Base-by-base conservation (phyloP, 352 stramenopile species). In the Globisporangium viniferum region DNA sequence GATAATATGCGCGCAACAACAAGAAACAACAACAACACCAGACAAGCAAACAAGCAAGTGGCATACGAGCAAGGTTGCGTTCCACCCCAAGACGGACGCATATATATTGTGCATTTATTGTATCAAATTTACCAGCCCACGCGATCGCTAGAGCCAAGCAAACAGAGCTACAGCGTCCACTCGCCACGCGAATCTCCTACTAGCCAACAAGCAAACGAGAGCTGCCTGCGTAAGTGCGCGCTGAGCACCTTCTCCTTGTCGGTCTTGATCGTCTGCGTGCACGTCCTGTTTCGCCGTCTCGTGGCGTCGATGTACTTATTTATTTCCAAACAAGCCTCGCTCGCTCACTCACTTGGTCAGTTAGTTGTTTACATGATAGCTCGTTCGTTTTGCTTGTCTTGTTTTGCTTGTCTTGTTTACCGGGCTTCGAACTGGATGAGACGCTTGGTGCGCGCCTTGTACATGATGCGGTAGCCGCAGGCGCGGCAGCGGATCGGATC, bases 401-500 rank as follows among this genome's bases (percentile, higher is more conserved):
- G 39, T 20, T 0, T 24, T 61, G 31, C n/a, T 29, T 60, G 18
- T 7, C 51, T 35, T 70, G 67, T 74, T 83, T 92, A 97, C 70
- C 90, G 82, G 24, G 90, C 90, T 69, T 97, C 90, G 64, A 96
- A 97, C 84, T 97, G 90, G 73, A 96, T 96, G 62, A 97, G 78
- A 33, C 96, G 90, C 84, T 98, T 98, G 35, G 97, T 99, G 68
- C 97, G 89, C 24, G 91, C 95, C 84, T 99, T 99, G 90, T 99
- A 99, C 76, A 99, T 94, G 85, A 99, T 98, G 67, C 97, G 91
- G 84, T 99, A 98, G 61, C 95, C 95, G 75, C 97, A 99, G 56
- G 97, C 93, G 66, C 95, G 92, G 81, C 97, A 99, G 64, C 95
- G 91, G 66, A 99, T 97, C 29, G 94, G 93, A 82, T 99, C 97